Evolutionary conservation across 257 asterid genomes (phyloP).

Genomic region (Fraxinus americana): DNA sequence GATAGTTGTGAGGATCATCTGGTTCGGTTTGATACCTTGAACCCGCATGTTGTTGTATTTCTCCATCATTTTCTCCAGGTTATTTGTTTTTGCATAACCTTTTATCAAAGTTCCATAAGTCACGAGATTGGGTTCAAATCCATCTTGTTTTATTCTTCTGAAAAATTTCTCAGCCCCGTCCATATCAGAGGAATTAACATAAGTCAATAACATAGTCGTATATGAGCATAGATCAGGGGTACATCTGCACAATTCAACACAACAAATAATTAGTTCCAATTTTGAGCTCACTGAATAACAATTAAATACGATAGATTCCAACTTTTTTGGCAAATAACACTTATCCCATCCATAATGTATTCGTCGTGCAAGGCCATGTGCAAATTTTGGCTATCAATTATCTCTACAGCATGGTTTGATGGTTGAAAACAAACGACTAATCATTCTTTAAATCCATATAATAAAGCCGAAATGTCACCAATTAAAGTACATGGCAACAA

Average conservation of each 20-base stretch:
- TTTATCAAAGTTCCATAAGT: conserved; percentile 79
- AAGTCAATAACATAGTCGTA: conserved; percentile 88
- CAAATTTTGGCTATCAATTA: neutral
- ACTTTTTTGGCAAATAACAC: neutral
- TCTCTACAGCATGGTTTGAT: neutral
- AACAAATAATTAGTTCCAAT: neutral
- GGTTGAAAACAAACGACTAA: neutral
- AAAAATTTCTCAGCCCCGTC: conserved; percentile 92
- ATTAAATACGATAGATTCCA: neutral
- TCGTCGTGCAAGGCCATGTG: neutral
- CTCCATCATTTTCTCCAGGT: conserved; percentile 87
- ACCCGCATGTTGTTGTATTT: conserved; percentile 72
- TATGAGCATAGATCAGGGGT: conserved; percentile 88
- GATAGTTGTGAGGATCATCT: conserved; percentile 72
- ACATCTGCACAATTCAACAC: conserved; percentile 44
- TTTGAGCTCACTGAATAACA: neutral
- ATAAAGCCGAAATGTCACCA: neutral
- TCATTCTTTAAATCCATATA: neutral
- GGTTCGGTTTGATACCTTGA: conserved; percentile 63
- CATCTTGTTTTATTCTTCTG: conserved; percentile 75
- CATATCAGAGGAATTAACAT: conserved; percentile 86
- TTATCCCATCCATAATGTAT: neutral
- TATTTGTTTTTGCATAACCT: conserved; percentile 71
- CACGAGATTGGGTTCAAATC: conserved; percentile 67
- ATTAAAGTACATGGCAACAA: neutral